Base-by-base conservation (phyloP, 2,329 filamentous ascomycete genomes). In the Nothophaeocryptopus gaeumannii region DNA sequence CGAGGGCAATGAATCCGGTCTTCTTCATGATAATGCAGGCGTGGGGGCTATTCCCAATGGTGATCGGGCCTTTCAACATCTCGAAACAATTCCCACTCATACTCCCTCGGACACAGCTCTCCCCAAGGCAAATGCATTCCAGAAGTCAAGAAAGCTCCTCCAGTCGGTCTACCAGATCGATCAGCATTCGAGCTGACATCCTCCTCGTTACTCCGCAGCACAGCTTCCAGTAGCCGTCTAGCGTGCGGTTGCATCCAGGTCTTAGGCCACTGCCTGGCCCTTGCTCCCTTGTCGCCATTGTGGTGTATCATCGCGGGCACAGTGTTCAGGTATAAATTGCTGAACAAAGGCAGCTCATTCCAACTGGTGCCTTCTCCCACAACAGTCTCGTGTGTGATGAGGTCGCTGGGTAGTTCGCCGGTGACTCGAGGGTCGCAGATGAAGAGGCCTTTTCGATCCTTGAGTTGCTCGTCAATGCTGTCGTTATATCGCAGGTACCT, bases 101-200 rank as follows among this genome's bases (percentile, higher is more conserved):
- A 57, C n/a, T 55, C 45, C 11, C 16, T 31, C n/a, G 55, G 50
- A 47, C 55, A 58, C 7, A 58, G 31, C n/a, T 58, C 50, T 15
- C 44, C 40, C 51, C 54, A 61, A 13, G 30, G 42, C 33, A 58
- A 14, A 20, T 43, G 67, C 58, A 58, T 74, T 66, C 71, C 74
- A 69, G 66, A 65, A 66, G 20, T 67, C 66, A 53, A 72, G 63
- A 2, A 70, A 68, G 31, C 72, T 69, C 14, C 68, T 57, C 36
- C 50, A 2, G 49, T 50, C 7, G 69, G 62, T 4, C 68, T 66
- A 2, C 67, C 68, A 3, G 44, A 36, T 42, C 20, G 33, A 5
- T 39, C 38, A 32, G 15, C 42, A 26, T 26, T 26, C 20, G 20
- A 26, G 4, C 3, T 3, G 20, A 7, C 7, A 26, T 26, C 20